phyloP scores from a whole-genome alignment of 2,329 filamentous ascomycete species.

The Trichoderma harzianum region DNA sequence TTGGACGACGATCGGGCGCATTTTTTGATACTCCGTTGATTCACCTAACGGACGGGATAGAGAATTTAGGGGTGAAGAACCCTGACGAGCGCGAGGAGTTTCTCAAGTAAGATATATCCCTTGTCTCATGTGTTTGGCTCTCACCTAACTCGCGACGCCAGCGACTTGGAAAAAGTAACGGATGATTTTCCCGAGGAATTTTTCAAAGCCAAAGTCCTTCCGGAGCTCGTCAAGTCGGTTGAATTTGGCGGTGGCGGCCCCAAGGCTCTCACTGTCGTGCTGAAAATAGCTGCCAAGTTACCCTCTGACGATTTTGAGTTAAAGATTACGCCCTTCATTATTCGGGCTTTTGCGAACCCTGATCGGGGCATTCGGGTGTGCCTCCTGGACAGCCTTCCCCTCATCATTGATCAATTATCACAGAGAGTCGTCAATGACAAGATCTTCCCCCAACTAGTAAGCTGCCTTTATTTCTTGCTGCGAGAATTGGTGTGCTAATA shows the following conservation, averaged over 20 bases:
- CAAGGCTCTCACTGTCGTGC: constrained; percentile 80
- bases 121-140: constrained; percentile 29
- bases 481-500: constrained; percentile 26
- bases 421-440: constrained; percentile 92
- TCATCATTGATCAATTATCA: constrained; percentile 86
- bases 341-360: constrained; percentile 84
- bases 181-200: constrained; percentile 98
- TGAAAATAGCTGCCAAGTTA: constrained; percentile 87
- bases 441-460: constrained; percentile 88
- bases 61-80: constrained; percentile 85
- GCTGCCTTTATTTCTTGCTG: not conserved
- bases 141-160: constrained; percentile 38
- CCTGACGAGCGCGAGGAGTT: constrained; percentile 82
- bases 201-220: constrained; percentile 94
- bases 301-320: constrained; percentile 85
- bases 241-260: constrained; percentile 95
- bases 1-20: constrained; percentile 73
- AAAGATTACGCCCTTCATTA: constrained; percentile 78
- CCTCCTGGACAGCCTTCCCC: constrained; percentile 78
- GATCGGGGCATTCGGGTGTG: constrained; percentile 91
- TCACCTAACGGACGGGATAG: constrained; percentile 86
- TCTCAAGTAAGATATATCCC: constrained; percentile 51
- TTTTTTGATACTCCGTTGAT: constrained; percentile 95
- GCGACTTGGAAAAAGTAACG: constrained; percentile 77
- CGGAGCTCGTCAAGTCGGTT: constrained; percentile 96